A percentile compares a stretch with the other conserved stretches of the same genome.
Evolutionary conservation across 768 basidiomycete genomes (phyloP).

Genomic region (Jaapia argillacea): DNA sequence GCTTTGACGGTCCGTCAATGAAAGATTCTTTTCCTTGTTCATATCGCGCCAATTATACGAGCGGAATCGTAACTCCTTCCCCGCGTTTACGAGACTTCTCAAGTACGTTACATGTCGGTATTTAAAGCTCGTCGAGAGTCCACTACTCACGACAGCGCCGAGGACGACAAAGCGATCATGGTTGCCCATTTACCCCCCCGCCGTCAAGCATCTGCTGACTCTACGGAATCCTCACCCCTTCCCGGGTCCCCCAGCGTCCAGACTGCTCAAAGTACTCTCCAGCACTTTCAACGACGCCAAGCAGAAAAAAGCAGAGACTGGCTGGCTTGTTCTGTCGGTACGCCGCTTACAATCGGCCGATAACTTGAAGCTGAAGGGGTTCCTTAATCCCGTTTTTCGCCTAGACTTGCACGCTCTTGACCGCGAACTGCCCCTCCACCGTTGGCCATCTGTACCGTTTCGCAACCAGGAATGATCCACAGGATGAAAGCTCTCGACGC

Average conservation of each 20-base stretch:
- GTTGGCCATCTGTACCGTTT: conserved; percentile 78
- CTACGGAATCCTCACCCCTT: conserved; percentile 54
- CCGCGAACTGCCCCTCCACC: conserved; percentile 71
- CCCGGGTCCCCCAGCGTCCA: conserved; percentile 43
- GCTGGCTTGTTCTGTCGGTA: conserved; percentile 77
- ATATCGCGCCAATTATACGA: too few relatives aligned
- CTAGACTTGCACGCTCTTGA: conserved; percentile 77
- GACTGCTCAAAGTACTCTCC: conserved; percentile 44
- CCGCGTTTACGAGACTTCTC: too few relatives aligned
- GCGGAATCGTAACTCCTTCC: too few relatives aligned
- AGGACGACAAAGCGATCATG: conserved; percentile 14
- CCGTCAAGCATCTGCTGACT: conserved; percentile 64
- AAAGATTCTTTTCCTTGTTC: too few relatives aligned
- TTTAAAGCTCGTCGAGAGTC: too few relatives aligned
- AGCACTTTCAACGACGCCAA: conserved; percentile 60
- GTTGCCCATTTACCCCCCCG: conserved; percentile 45
- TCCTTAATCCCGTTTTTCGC: conserved; percentile 1
- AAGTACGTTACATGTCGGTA: too few relatives aligned
- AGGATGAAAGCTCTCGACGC: conserved; percentile 29
- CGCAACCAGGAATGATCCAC: conserved; percentile 41
- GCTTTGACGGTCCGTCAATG: too few relatives aligned
- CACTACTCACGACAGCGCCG: too few relatives aligned
- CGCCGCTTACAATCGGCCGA: conserved; percentile 16
- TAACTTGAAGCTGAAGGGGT: not conserved
- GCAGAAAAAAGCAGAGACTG: conserved; percentile 55